Base-by-base conservation (phyloP, 192 early-diverging fungal genomes). In the Powellomyces hirtus region DNA sequence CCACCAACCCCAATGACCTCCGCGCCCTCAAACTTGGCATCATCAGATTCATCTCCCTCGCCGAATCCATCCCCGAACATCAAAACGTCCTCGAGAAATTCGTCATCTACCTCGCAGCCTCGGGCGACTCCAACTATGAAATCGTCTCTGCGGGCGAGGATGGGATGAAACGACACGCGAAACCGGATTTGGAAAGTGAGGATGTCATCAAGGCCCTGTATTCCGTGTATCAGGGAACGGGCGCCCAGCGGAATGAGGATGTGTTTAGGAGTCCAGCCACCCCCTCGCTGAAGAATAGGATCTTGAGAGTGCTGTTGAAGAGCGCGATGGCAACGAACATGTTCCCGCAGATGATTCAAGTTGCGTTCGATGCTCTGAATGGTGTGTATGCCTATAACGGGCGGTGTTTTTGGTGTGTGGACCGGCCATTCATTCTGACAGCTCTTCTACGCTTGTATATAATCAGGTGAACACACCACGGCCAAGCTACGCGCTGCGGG, bases 341-440 rank as follows among this genome's bases (percentile, higher is more conserved):
- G 29, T 84, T 91, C 52, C 86, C 92, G 1, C 75, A 82, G 10
- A 86, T 91, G 65, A 62, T 89, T 0, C 90, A 90, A 38, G 86
- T 92, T 3, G 73, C 88, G 7, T 90, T 90, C 73, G 92, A 95
- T 77, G 83, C 89, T 31, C 75, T 98, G 5, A 94, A 91, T 75
- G 89, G 90, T 78, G 58, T n/a, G n/a, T n/a, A n/a, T n/a, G n/a
- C n/a, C n/a, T n/a, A n/a, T n/a, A n/a, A 22, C 27, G 16, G n/a
- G n/a, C n/a, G n/a, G n/a, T n/a, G n/a, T n/a, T n/a, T n/a, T n/a
- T 72, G 30, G 40, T 31, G 40, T 72, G 33, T 13, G 40, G 26
- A 66, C 57, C 18, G 42, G 26, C 18, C 1, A 49, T 22, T 27
- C 7, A 31, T 59, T 61, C 46, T 59, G 4, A 0, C 22, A 61